Conservation (phyloP, 1,284 basidiomycete species). For the Butyriboletus appendiculatus region DNA sequence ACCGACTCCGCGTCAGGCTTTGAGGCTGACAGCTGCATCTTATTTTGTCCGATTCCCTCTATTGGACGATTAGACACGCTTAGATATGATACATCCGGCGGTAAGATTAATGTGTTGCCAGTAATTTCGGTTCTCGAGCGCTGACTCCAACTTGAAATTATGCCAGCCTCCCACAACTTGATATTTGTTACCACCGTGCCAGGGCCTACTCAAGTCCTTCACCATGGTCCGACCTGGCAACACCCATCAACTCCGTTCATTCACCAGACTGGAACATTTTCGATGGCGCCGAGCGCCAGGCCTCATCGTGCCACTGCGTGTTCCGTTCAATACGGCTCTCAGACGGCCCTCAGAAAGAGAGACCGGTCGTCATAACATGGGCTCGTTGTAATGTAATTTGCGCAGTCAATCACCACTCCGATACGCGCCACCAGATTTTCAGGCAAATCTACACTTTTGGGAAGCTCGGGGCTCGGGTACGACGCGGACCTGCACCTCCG, state of each 20-base stretch:
- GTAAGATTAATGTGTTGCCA: neutral
- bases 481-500: too few relatives aligned
- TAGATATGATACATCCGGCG: neutral
- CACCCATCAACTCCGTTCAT: slow-evolving; percentile 4
- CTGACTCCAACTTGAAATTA: neutral
- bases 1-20: neutral
- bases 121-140: neutral
- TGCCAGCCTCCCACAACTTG: neutral
- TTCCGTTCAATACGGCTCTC: neutral
- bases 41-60: neutral
- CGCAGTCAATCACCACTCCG: slow-evolving; percentile 7
- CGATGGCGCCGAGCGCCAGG: neutral
- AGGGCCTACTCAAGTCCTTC: neutral
- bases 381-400: neutral
- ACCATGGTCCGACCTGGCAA: neutral
- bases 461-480: neutral
- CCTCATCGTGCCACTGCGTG: neutral
- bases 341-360: neutral
- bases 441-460: neutral
- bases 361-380: neutral
- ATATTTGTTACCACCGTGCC: neutral
- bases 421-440: neutral
- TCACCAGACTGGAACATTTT: neutral
- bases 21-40: slow-evolving; percentile 18
- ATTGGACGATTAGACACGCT: neutral